Base-by-base conservation (phyloP, 179 eudicot genomes). In the Silene vulgaris region DNA sequence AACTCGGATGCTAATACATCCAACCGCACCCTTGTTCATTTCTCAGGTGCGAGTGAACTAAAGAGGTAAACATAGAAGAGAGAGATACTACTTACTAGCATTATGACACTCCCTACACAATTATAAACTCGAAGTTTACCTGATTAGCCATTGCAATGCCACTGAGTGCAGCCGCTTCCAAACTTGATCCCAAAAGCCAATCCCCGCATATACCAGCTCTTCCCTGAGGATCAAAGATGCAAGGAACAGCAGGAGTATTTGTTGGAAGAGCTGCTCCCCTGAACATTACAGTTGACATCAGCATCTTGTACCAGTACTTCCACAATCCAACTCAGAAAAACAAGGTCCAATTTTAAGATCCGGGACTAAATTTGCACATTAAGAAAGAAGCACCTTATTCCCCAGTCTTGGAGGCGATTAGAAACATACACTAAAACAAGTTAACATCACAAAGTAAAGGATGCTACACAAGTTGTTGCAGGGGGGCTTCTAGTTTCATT, bases 251-350 rank as follows among this genome's bases (percentile, higher is more conserved):
- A 16, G 97, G 98, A 45, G 87, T 89, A 85, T 94, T 94, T 28
- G 90, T 94, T 64, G 98, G 98, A 87, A 94, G 98, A 80, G 97
- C 98, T 71, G 98, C 98, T 79, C 98, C 98, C 98, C 98, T 94
- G 83, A 69, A 82, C 60, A 67, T 48, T 54, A 54, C 75, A 79
- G 21, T 30, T 19, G 50, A 73, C 56, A 3, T 20, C 2, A 74
- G 64, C 64, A 37, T 54, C 30, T n/a, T 7, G 21, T 35, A 63
- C 16, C 16, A 26, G 40, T 16, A 64, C 8, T n/a, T 64, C 63
- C 23, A 26, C 29, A 26, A n/a, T 52, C 72, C 45, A n/a, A 54
- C n/a, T 20, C 35, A 32, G 19, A 50, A 16, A 71, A 54, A 28
- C 16, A 1, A 9, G 8, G 26, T 29, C 16, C 3, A 66, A 43